Evolutionary conservation across 257 asterid genomes (phyloP).

Genomic region (Solanum ossicruentum): DNA sequence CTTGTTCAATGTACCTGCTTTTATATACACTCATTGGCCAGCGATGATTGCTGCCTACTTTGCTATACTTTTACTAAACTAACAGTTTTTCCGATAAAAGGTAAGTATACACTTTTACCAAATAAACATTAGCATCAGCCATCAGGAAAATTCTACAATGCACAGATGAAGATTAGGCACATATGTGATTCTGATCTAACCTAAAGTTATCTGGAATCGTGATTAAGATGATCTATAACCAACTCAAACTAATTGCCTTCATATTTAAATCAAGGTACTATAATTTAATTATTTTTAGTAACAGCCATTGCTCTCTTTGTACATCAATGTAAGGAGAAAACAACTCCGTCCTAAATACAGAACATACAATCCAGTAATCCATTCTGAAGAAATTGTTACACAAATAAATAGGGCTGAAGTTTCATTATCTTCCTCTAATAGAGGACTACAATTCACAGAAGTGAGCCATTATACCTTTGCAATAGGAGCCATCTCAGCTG

Average conservation of each 20-base stretch:
- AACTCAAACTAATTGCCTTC: background rate
- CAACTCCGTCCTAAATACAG: background rate
- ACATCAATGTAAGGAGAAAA: background rate
- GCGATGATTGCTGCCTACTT: background rate
- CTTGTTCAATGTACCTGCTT: background rate
- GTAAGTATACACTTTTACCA: background rate
- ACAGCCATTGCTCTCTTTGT: background rate
- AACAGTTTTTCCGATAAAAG: background rate
- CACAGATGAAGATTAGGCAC: background rate
- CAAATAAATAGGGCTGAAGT: background rate
- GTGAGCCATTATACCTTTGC: slow-evolving; percentile 60
- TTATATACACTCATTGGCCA: background rate
- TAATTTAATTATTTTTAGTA: background rate
- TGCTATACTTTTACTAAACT: background rate
- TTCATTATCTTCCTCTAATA: background rate
- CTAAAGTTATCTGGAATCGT: background rate
- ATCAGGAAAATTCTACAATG: background rate
- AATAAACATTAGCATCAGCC: background rate
- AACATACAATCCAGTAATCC: background rate
- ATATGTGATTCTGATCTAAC: background rate
- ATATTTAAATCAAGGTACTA: background rate
- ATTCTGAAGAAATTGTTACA: background rate
- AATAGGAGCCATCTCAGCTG: slow-evolving; percentile 99
- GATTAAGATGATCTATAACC: background rate
- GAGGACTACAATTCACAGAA: background rate